Percentiles rank a stretch among this genome's conserved stretches.
Evolutionary conservation across 768 basidiomycete genomes (phyloP).

Genomic region (Arthromyces matolae): DNA sequence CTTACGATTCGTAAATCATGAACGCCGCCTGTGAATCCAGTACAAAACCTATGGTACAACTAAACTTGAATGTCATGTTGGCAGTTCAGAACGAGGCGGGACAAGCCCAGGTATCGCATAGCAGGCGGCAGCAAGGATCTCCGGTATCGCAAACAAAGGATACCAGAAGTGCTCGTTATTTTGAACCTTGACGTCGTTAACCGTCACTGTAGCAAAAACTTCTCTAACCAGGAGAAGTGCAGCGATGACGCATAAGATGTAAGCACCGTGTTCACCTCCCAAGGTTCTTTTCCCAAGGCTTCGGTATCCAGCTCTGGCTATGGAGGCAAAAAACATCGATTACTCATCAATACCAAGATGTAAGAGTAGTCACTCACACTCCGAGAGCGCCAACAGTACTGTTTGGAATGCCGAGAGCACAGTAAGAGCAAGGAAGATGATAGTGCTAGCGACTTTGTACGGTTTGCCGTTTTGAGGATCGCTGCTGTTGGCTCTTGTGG

Average conservation of each 20-base stretch:
- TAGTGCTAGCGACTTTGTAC: constrained; percentile 30
- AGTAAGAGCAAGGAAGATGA: constrained; percentile 37
- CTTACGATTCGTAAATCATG: constrained; percentile 34
- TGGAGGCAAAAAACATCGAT: not conserved
- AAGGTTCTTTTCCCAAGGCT: constrained; percentile 5
- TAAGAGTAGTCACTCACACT: constrained; percentile 18
- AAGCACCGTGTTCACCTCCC: constrained; percentile 26
- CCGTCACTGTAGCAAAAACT: constrained; percentile 30
- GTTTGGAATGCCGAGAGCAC: constrained; percentile 31
- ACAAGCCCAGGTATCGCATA: constrained; percentile 34
- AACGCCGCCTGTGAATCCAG: constrained; percentile 39
- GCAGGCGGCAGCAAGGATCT: constrained; percentile 33
- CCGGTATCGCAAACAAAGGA: constrained; percentile 36
- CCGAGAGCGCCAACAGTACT: constrained; percentile 16
- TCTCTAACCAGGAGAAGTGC: constrained; percentile 37
- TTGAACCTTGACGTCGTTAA: constrained; percentile 22
- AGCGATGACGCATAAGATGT: constrained; percentile 31
- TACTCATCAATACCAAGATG: not conserved
- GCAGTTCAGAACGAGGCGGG: constrained; percentile 26
- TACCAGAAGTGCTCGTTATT: constrained; percentile 39
- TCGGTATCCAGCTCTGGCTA: not conserved
- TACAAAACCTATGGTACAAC: too few species aligned
- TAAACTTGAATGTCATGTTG: constrained; percentile 21
- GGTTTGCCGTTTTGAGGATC: constrained; percentile 18
- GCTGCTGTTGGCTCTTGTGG: constrained; percentile 14